Evolutionary conservation across 176 grass and related monocot species (phyloP), one percentile per base, ranked within the genome.

Genomic region (Oryza nivara): DNA sequence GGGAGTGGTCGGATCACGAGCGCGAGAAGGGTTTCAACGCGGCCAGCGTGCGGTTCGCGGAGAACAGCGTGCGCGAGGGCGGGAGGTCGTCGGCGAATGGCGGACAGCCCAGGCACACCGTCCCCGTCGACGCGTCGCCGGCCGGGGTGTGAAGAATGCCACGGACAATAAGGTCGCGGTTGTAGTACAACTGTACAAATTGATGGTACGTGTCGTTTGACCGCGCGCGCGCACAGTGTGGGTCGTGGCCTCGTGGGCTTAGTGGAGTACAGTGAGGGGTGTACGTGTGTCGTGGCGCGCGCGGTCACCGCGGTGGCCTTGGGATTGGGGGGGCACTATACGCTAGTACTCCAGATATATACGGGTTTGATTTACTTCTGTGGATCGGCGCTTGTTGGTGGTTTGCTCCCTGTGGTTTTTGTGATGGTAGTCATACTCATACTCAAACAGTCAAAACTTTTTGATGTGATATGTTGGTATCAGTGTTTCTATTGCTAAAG

Each of bases 1-100:
- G n/a, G n/a, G 92, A 97, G 45, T 97, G 95, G 95, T 93, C 82
- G 7, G 76, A 78, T 30, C 61, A 91, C 0, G 95, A 97, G 85
- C 76, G 82, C 14, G 72, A 81, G 11, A 85, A 86, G 41, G 91
- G 92, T 1, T 86, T 77, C 86, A 52, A 88, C 82, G 12, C 20
- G 28, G 72, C 80, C 0, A 87, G 85, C 38, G 14, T 86, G 30
- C 75, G 93, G 5, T 98, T 98, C 52, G 95, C 91, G 22, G 91
- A 98, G 78, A 98, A 98, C 80, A 93, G 95, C 58, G 79, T 88
- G 65, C 77, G 76, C 41, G 95, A 95, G 65, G 82, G 84, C 1
- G 92, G 95, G 4, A 80, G n/a, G n/a, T 41, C 75, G n/a, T 41
- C 75, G 3, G n/a, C 20, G 60, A 70, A 69, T 2, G 80, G 20